Evolutionary conservation across 176 grass and related monocot genomes (phyloP).

Genomic region (Pontederia paniculata): DNA sequence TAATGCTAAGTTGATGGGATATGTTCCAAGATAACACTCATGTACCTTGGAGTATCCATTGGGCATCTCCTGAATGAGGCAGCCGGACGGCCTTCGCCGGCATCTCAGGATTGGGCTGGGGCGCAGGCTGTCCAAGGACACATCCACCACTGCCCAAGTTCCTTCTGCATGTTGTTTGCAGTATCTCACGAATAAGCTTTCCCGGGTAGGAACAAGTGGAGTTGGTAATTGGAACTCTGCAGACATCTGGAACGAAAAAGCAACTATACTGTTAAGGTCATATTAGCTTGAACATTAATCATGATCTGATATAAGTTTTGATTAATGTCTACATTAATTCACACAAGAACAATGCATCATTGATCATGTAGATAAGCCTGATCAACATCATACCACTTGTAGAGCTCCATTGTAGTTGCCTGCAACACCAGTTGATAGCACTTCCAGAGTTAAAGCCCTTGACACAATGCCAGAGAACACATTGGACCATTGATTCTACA

Average conservation of each 20-base stretch:
- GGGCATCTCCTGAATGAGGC: slow-evolving; percentile 16
- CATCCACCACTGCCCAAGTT: slow-evolving; percentile 19
- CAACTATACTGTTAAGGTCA: no score
- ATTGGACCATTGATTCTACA: slow-evolving; percentile 18
- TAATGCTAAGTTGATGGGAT: no score
- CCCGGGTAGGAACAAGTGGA: slow-evolving; percentile 13
- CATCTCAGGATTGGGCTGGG: background rate
- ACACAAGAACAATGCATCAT: no score
- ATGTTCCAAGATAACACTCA: no score
- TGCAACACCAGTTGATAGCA: slow-evolving; percentile 18
- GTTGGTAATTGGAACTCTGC: slow-evolving; percentile 17
- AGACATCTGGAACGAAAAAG: background rate
- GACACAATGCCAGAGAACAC: slow-evolving; percentile 15
- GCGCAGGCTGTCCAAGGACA: slow-evolving; percentile 16
- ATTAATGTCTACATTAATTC: no score
- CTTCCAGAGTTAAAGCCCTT: slow-evolving; percentile 13
- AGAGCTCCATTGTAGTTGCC: slow-evolving; percentile 15
- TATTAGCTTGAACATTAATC: no score
- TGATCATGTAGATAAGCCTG: no score
- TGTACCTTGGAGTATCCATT: slow-evolving; percentile 19
- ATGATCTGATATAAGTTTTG: no score
- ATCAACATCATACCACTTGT: slow-evolving; percentile 9
- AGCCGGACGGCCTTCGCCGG: slow-evolving; percentile 17
- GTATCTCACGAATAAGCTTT: slow-evolving; percentile 15
- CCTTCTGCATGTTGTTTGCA: slow-evolving; percentile 14